Percentiles rank a stretch among this genome's conserved stretches.
phyloP scores from a whole-genome alignment of 2,329 filamentous ascomycete species.

The Paecilomyces fulvus region DNA sequence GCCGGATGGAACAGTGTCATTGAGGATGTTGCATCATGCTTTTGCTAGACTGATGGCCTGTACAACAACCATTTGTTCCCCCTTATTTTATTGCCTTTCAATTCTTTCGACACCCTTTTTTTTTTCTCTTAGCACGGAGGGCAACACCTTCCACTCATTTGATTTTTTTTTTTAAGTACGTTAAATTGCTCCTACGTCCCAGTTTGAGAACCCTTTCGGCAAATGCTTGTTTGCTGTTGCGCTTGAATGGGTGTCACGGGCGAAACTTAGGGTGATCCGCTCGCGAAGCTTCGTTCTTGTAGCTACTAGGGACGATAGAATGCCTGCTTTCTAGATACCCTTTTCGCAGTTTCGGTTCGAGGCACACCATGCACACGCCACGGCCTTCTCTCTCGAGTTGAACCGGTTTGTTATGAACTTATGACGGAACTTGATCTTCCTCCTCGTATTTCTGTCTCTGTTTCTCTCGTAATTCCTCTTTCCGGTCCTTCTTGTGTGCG shows the following conservation, averaged over 20 bases:
- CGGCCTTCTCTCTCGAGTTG: constrained; percentile 1
- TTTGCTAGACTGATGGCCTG: constrained; percentile 26
- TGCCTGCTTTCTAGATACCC: constrained; percentile 6
- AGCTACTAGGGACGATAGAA: constrained; percentile 12
- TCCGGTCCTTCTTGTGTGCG: background rate
- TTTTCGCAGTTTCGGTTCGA: constrained; percentile 13
- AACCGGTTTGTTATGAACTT: constrained; percentile 1
- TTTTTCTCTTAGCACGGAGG: constrained; percentile 2
- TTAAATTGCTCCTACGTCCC: constrained; percentile 3
- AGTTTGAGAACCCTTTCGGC: constrained; percentile 5
- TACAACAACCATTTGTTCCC: constrained; percentile 24
- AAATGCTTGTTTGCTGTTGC: constrained; percentile 6
- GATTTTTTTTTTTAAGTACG: constrained; percentile 7
- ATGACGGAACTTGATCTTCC: constrained; percentile 1
- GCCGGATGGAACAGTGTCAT: constrained; percentile 31
- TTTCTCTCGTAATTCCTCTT: constrained; percentile 6
- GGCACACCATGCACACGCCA: constrained; percentile 5
- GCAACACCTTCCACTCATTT: constrained; percentile 2
- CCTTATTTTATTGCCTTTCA: constrained; percentile 3
- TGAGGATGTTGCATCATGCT: constrained; percentile 24
- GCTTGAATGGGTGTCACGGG: constrained; percentile 4
- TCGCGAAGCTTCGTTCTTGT: constrained; percentile 13
- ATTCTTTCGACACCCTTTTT: constrained; percentile 8
- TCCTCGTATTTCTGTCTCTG: constrained; percentile 4
- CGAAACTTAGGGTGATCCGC: constrained; percentile 2